These are phyloP conservation scores for Sporothrix dimorphospora DNA, from an alignment of 2,329 filamentous ascomycete genomes.

Conservation along the genomic window DNA sequence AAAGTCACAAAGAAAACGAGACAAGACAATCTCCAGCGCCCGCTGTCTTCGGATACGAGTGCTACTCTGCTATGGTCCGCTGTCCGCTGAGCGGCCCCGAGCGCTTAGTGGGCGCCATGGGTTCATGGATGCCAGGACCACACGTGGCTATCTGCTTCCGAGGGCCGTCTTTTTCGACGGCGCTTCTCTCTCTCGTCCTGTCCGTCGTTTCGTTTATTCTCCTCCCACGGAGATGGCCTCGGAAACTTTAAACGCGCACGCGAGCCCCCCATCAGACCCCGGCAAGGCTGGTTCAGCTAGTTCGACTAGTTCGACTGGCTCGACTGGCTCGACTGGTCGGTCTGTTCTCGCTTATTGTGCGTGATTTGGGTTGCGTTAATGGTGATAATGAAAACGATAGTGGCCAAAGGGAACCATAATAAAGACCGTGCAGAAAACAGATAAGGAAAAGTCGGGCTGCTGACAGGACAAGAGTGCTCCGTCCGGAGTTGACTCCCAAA, in stretches of 20 bases:
- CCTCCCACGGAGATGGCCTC: background rate
- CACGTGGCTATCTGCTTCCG: slow-evolving; percentile 8
- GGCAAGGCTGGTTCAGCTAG: too few relatives aligned
- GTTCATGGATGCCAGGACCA: background rate
- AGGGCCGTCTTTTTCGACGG: background rate
- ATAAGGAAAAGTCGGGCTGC: too few relatives aligned
- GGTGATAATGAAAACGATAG: too few relatives aligned
- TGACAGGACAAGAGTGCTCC: too few relatives aligned
- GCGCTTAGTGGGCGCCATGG: background rate
- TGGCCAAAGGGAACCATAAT: too few relatives aligned
- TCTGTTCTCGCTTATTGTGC: background rate
- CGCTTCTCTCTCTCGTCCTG: too few relatives aligned
- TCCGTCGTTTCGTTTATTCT: background rate
- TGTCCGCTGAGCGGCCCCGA: background rate
- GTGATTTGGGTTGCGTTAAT: background rate
- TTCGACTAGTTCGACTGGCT: background rate
- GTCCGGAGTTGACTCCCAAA: background rate
- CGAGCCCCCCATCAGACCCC: background rate
- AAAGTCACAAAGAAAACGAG: background rate
- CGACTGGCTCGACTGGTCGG: background rate
- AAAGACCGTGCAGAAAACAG: too few relatives aligned
- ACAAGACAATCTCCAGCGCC: background rate
- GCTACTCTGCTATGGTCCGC: background rate
- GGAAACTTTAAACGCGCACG: slow-evolving; percentile 1
- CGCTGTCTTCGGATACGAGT: background rate